phyloP scores from a whole-genome alignment of 768 basidiomycete species.

The Suillus discolor region DNA sequence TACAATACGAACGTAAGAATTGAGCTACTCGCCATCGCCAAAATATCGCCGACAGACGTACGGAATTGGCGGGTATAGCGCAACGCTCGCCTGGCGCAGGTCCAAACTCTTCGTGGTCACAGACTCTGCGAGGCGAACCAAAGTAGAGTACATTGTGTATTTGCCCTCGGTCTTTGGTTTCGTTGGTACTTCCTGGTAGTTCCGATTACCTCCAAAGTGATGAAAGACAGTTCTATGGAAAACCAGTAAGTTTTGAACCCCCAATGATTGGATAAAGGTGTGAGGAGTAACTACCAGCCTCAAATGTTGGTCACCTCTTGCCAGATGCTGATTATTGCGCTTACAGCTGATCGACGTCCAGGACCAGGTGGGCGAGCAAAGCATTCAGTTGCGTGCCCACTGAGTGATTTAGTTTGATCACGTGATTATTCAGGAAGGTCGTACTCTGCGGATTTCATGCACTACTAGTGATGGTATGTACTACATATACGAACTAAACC shows the following conservation, averaged over 20 bases:
- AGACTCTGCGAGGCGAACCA: slow-evolving; percentile 37
- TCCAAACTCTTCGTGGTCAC: slow-evolving; percentile 59
- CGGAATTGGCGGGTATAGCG: slow-evolving; percentile 85
- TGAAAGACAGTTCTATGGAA: too few species aligned
- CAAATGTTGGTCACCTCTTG: not conserved
- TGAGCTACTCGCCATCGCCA: slow-evolving; percentile 6
- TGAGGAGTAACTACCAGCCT: not conserved
- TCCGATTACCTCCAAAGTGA: not conserved
- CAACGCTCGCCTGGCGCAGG: slow-evolving; percentile 60
- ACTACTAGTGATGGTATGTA: too few species aligned
- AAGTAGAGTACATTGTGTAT: slow-evolving; percentile 1
- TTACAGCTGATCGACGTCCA: too few species aligned
- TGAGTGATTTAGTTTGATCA: too few species aligned
- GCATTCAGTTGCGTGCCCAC: too few species aligned
- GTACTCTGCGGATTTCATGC: too few species aligned
- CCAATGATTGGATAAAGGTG: not conserved
- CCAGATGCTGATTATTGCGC: too few species aligned
- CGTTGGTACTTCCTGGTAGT: not conserved
- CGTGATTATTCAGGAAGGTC: too few species aligned
- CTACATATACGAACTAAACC: not conserved
- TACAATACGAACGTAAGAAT: slow-evolving; percentile 29
- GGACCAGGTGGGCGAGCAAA: too few species aligned
- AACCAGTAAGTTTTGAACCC: not conserved
- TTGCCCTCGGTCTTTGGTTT: not conserved
- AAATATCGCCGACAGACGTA: slow-evolving; percentile 37